Base-by-base conservation (phyloP, 192 early-diverging fungal species). In the Coemansia sp. region DNA sequence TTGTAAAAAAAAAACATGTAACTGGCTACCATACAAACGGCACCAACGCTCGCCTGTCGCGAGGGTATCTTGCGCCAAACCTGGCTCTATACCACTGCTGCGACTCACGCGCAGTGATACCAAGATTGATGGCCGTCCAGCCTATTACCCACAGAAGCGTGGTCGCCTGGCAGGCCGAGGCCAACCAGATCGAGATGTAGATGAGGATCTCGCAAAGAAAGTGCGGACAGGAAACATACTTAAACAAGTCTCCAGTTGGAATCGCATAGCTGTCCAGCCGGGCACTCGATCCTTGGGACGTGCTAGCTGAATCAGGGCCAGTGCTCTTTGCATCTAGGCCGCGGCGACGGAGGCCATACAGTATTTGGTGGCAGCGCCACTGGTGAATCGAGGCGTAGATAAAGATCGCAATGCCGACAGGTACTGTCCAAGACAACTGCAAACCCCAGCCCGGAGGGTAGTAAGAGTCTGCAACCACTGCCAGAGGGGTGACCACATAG, bases 201-300 rank as follows among this genome's bases (percentile, higher is more conserved):
- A 92, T 73, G 3, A 92, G 56, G 50, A 92, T 89, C 67, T 92
- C 91, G 57, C 86, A 85, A 16, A 88, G 79, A 59, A 88, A 92
- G 73, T 92, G 91, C 28, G 91, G 88, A 3, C 83, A 76, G 10
- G 86, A 84, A 3, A 89, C 68, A 35, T 75, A 76, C 43, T 84
- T 64, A 65, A 90, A 92, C 86, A 88, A 83, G 61, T 89, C 88
- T 31, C 89, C 89, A 39, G 68, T 72, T 1, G 91, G 89, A 20
- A 92, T 77, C 42, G 65, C 73, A 64, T 92, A 92, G 7, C 36
- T 26, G 13, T 10, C 62, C 11, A 14, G 3, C 14, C 14, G 26
- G 14, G 25, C 28, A 28, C 16, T 28, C 26, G 52, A 31, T n/a
- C 21, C 43, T 41, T n/a, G 43, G n/a, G 45, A 18, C 33, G 59